Evolutionary conservation across 169 alveolate species (phyloP).

Genomic region (Cryptosporidium tyzzeri): DNA sequence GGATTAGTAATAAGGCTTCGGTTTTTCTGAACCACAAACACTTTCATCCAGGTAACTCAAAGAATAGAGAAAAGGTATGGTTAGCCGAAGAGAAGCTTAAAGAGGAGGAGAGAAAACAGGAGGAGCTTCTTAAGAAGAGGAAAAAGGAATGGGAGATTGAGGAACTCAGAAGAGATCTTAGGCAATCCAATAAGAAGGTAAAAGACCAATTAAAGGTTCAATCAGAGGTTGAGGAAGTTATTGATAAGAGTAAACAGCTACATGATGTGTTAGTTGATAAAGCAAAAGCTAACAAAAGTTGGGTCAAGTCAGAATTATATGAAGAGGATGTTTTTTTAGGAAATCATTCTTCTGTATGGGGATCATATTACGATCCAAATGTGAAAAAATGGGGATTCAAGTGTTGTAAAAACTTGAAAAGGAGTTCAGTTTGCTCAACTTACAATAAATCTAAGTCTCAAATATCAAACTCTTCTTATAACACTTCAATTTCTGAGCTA

Average conservation of each 20-base stretch:
- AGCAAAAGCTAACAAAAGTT: background rate
- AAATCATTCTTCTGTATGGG: conserved; percentile 89
- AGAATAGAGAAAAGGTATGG: conserved; percentile 94
- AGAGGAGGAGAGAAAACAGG: conserved; percentile 89
- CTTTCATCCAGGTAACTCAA: conserved; percentile 92
- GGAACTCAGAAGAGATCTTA: conserved; percentile 88
- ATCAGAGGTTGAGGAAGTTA: background rate
- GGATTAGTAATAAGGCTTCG: conserved; percentile 92
- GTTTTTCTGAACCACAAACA: conserved; percentile 92
- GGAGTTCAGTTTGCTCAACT: background rate
- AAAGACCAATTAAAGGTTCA: background rate
- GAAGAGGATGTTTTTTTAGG: conserved; percentile 84
- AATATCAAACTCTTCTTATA: background rate
- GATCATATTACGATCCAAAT: conserved; percentile 86
- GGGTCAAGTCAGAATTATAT: conserved; percentile 44
- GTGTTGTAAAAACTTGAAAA: conserved; percentile 82
- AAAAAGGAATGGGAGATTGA: conserved; percentile 94
- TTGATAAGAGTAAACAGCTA: background rate
- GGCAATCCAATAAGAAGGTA: conserved; percentile 81
- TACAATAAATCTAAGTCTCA: background rate
- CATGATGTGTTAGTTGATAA: conserved; percentile 11
- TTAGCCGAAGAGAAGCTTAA: conserved; percentile 94
- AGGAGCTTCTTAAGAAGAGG: conserved; percentile 92
- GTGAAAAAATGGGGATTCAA: conserved; percentile 88
- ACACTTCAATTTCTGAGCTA: background rate